Evolutionary conservation across 768 basidiomycete genomes (phyloP).

Genomic region (Russula virescens): DNA sequence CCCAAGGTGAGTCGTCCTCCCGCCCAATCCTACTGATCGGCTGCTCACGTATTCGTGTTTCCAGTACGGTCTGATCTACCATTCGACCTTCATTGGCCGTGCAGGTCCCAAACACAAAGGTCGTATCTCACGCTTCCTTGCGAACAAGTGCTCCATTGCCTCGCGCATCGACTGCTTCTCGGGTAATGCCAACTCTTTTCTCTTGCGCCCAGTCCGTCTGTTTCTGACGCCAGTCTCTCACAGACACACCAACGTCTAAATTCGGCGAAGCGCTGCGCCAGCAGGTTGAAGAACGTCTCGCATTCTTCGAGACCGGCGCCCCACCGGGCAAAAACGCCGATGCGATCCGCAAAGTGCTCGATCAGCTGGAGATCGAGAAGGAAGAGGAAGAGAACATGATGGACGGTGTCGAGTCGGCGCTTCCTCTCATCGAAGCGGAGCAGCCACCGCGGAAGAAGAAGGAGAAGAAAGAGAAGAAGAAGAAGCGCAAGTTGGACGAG

Average conservation of each 20-base stretch:
- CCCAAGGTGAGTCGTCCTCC: conserved; percentile 59
- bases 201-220: not conserved
- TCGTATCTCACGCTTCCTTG: conserved; percentile 96
- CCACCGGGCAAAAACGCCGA: conserved; percentile 89
- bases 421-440: conserved; percentile 56
- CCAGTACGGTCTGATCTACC: conserved; percentile 96
- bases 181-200: conserved; percentile 38
- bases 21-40: not conserved
- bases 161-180: conserved; percentile 94
- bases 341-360: conserved; percentile 83
- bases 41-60: not conserved
- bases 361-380: conserved; percentile 66
- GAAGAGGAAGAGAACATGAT: conserved; percentile 38
- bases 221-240: not conserved
- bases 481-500: conserved; percentile 65
- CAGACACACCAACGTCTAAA: conserved; percentile 81
- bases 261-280: conserved; percentile 91
- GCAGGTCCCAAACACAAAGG: conserved; percentile 95
- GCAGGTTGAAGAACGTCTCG: conserved; percentile 93
- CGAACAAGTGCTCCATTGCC: conserved; percentile 98
- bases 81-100: conserved; percentile 94
- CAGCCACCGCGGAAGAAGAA: conserved; percentile 34
- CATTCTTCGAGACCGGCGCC: conserved; percentile 89
- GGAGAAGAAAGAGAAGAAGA: conserved; percentile 50
- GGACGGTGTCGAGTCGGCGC: conserved; percentile 41